phyloP scores from a whole-genome alignment of 2,329 filamentous ascomycete species.

The Cladophialophora carrionii region DNA sequence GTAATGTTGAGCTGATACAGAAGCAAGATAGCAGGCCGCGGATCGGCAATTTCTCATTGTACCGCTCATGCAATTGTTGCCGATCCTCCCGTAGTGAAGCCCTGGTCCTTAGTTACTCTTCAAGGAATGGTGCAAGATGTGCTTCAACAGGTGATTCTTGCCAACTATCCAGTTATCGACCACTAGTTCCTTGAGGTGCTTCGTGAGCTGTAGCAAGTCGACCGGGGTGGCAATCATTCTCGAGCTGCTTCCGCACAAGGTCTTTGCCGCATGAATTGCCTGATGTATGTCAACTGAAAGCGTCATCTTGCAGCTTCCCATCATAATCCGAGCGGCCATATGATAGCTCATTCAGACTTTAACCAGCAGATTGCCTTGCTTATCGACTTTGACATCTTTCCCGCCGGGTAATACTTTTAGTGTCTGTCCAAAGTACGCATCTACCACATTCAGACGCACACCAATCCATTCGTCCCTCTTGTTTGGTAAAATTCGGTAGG shows the following conservation, averaged over 20 bases:
- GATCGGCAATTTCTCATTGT: not conserved
- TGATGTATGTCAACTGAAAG: not conserved
- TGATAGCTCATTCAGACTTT: slow-evolving; percentile 20
- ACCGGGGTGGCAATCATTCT: not conserved
- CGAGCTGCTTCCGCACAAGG: not conserved
- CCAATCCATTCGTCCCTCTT: slow-evolving; percentile 62
- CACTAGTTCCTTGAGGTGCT: not conserved
- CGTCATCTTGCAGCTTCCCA: not conserved
- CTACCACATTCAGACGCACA: slow-evolving; percentile 75
- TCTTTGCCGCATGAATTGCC: not conserved
- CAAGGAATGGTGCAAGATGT: not conserved
- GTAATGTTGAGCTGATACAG: not conserved
- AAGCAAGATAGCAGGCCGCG: not conserved
- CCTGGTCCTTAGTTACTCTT: not conserved
- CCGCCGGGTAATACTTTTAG: slow-evolving; percentile 74
- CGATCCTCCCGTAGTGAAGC: not conserved
- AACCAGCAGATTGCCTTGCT: slow-evolving; percentile 46
- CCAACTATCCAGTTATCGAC: not conserved
- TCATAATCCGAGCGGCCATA: not conserved
- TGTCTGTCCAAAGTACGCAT: slow-evolving; percentile 92
- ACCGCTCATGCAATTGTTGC: not conserved
- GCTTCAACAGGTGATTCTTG: not conserved
- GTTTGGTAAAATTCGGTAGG: slow-evolving; percentile 74
- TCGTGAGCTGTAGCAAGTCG: not conserved
- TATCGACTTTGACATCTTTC: slow-evolving; percentile 64